Evolutionary conservation across 306 rosid genomes (phyloP).

Genomic region (Quercus ilex): DNA sequence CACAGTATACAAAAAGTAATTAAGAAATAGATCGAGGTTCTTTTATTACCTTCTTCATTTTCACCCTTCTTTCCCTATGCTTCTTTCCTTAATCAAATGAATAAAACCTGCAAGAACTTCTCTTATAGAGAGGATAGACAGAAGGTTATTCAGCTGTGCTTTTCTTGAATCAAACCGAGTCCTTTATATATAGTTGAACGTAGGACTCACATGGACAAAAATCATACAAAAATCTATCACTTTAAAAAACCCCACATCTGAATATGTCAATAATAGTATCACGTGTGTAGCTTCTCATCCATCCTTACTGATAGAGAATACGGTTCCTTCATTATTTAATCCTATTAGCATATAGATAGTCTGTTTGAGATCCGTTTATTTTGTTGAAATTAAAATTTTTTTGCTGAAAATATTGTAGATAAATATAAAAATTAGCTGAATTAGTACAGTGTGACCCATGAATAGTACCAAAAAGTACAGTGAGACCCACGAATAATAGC

Average conservation of each 20-base stretch:
- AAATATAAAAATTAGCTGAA: too few species aligned
- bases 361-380: fast-evolving
- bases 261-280: slow-evolving; percentile 1
- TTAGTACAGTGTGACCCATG: fast-evolving
- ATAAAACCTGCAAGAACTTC: not conserved
- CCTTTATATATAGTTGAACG: not conserved
- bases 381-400: too few species aligned
- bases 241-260: slow-evolving; percentile 7
- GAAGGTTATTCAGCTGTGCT: not conserved
- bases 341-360: not conserved
- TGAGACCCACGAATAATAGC: fast-evolving
- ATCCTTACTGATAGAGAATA: slow-evolving; percentile 32
- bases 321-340: slow-evolving; percentile 30
- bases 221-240: not conserved
- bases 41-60: slow-evolving; percentile 1
- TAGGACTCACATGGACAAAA: not conserved
- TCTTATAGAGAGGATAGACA: not conserved
- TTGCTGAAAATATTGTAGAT: too few species aligned
- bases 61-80: not conserved
- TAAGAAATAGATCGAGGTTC: not conserved
- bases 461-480: too few species aligned
- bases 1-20: not conserved
- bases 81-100: not conserved
- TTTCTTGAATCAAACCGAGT: not conserved
- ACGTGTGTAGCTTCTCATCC: slow-evolving; percentile 28